phyloP scores from a whole-genome alignment of 768 basidiomycete species.

The Boletus bicolor region DNA sequence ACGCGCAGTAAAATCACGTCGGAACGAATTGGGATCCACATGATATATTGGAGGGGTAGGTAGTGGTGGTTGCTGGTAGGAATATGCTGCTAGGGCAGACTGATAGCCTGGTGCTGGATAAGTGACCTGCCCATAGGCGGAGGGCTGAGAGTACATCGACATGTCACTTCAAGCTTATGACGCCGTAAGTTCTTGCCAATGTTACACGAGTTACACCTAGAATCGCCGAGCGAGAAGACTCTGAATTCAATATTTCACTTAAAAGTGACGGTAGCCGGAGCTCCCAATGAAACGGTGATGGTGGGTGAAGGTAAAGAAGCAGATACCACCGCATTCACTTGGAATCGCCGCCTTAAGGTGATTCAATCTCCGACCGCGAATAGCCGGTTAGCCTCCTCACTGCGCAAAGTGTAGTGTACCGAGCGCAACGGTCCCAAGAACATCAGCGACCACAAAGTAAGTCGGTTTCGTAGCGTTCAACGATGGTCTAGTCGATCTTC shows the following conservation, averaged over 20 bases:
- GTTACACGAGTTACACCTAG: slow-evolving; percentile 35
- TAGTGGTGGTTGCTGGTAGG: slow-evolving; percentile 47
- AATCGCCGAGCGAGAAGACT: slow-evolving; percentile 28
- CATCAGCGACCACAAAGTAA: slow-evolving; percentile 27
- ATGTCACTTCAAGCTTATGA: slow-evolving; percentile 45
- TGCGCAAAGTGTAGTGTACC: not conserved
- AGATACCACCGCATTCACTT: slow-evolving; percentile 19
- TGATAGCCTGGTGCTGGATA: slow-evolving; percentile 50
- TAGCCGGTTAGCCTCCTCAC: slow-evolving; percentile 18
- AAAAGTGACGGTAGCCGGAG: slow-evolving; percentile 41
- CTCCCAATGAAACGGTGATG: slow-evolving; percentile 41
- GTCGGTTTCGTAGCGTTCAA: slow-evolving; percentile 10
- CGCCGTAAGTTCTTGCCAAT: slow-evolving; percentile 29
- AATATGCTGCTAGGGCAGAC: slow-evolving; percentile 41
- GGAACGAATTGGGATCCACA: slow-evolving; percentile 68
- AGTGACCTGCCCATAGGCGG: slow-evolving; percentile 53
- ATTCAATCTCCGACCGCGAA: slow-evolving; percentile 38
- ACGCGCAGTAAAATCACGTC: slow-evolving; percentile 71
- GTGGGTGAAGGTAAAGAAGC: slow-evolving; percentile 45
- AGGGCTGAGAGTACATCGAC: slow-evolving; percentile 63
- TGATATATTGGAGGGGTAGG: slow-evolving; percentile 41
- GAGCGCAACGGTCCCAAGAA: slow-evolving; percentile 26
- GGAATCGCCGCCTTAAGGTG: slow-evolving; percentile 24
- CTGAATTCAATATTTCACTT: slow-evolving; percentile 49
- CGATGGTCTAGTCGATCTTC: not conserved